These are phyloP conservation scores for Amanita thiersii DNA, from an alignment of 768 basidiomycete genomes.

Conservation along the genomic window DNA sequence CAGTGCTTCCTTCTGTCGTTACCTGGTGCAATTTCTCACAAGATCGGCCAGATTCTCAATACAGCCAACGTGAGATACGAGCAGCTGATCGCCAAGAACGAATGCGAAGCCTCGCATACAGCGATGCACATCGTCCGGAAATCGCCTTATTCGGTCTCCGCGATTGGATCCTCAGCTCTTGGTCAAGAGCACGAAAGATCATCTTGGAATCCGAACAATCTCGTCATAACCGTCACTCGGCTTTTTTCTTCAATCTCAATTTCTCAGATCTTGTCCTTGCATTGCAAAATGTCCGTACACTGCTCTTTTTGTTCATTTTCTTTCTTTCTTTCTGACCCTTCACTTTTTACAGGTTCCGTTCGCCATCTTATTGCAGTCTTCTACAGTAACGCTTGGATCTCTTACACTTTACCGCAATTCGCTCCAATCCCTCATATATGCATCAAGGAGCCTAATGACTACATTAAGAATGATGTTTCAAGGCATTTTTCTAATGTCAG, in stretches of 20 bases:
- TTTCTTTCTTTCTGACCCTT: slow-evolving; percentile 11
- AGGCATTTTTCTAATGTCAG: slow-evolving; percentile 79
- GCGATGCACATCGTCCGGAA: slow-evolving; percentile 72
- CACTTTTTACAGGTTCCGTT: slow-evolving; percentile 53
- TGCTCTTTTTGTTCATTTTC: slow-evolving; percentile 14
- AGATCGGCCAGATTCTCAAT: slow-evolving; percentile 33
- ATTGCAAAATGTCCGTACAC: slow-evolving; percentile 59
- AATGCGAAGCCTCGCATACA: slow-evolving; percentile 68
- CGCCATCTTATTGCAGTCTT: slow-evolving; percentile 62
- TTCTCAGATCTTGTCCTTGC: slow-evolving; percentile 56
- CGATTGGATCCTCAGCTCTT: slow-evolving; percentile 77
- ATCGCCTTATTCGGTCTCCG: slow-evolving; percentile 76
- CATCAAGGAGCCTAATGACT: slow-evolving; percentile 52
- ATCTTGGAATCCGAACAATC: slow-evolving; percentile 50
- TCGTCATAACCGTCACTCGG: slow-evolving; percentile 30
- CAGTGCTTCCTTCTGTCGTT: slow-evolving; percentile 50
- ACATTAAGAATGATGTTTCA: slow-evolving; percentile 75
- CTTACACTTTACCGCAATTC: slow-evolving; percentile 75
- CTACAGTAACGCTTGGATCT: slow-evolving; percentile 73
- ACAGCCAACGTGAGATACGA: slow-evolving; percentile 49
- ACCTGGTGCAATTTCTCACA: slow-evolving; percentile 38
- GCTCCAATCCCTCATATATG: slow-evolving; percentile 62
- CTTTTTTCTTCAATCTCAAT: slow-evolving; percentile 49
- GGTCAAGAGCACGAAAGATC: slow-evolving; percentile 57
- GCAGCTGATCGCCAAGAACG: slow-evolving; percentile 66